Percentiles rank a stretch among this genome's conserved stretches.
phyloP scores from a whole-genome alignment of 2,329 filamentous ascomycete species.

The Aspergillus fijiensis region DNA sequence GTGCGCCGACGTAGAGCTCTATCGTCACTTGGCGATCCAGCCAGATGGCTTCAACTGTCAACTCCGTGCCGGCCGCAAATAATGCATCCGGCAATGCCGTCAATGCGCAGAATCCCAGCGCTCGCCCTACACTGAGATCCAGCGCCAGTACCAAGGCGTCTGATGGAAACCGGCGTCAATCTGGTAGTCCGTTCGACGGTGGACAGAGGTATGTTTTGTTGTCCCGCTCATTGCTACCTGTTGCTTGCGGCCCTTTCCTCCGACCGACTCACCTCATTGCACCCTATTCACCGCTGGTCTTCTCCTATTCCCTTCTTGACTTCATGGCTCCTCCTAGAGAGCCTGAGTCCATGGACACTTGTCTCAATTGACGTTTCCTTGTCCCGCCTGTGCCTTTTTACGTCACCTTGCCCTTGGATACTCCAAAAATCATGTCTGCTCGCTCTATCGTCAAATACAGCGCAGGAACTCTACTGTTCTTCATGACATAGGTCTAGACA shows the following conservation, averaged over 20 bases:
- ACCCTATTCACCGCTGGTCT: conserved; percentile 15
- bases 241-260: conserved; percentile 5
- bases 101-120: conserved; percentile 38
- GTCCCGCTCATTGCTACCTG: conserved; percentile 11
- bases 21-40: conserved; percentile 27
- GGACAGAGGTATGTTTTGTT: conserved; percentile 53
- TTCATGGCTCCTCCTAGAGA: not conserved
- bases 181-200: conserved; percentile 55
- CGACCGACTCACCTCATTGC: conserved; percentile 6
- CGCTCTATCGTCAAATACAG: not conserved
- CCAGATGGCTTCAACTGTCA: conserved; percentile 45
- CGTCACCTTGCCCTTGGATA: not conserved
- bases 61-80: conserved; percentile 37
- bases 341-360: not conserved
- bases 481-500: not conserved
- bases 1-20: conserved; percentile 37
- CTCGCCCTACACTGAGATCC: conserved; percentile 51
- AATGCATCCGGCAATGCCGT: conserved; percentile 38
- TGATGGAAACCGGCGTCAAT: conserved; percentile 56
- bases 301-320: conserved; percentile 2
- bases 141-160: conserved; percentile 51
- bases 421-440: not conserved
- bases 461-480: too few relatives aligned
- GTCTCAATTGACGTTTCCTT: not conserved
- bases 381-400: not conserved